phyloP scores from a whole-genome alignment of 768 basidiomycete species.

The Hirschioporus abietinus region DNA sequence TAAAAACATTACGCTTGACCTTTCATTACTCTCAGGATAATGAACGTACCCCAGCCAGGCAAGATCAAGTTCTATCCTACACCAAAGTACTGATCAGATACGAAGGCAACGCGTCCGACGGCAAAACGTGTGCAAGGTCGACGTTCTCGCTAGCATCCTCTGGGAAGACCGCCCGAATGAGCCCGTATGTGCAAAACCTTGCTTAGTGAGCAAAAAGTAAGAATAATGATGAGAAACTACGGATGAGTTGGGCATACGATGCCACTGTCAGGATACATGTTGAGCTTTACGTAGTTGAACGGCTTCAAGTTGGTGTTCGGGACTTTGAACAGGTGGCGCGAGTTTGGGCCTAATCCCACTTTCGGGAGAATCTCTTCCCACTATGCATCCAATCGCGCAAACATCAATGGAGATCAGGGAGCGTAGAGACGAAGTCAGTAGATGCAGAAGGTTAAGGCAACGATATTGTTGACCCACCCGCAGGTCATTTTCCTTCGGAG shows the following conservation, averaged over 20 bases:
- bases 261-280: slow-evolving; percentile 96
- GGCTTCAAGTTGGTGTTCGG: slow-evolving; percentile 37
- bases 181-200: slow-evolving; percentile 87
- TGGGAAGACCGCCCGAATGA: slow-evolving; percentile 63
- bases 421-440: neutral
- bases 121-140: slow-evolving; percentile 91
- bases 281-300: slow-evolving; percentile 81
- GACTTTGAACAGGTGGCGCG: slow-evolving; percentile 85
- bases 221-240: slow-evolving; percentile 8
- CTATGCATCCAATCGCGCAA: slow-evolving; percentile 29
- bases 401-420: neutral
- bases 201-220: slow-evolving; percentile 45
- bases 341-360: slow-evolving; percentile 72
- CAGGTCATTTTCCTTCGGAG: slow-evolving; percentile 42
- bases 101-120: slow-evolving; percentile 77
- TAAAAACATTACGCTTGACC: neutral
- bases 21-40: slow-evolving; percentile 3
- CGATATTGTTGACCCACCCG: slow-evolving; percentile 38
- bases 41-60: slow-evolving; percentile 67
- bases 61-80: slow-evolving; percentile 86
- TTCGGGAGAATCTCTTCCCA: slow-evolving; percentile 80
- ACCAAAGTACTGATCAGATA: slow-evolving; percentile 95
- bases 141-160: slow-evolving; percentile 42
- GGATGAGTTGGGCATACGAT: slow-evolving; percentile 56
- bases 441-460: neutral